Percentiles rank a stretch among this genome's conserved stretches.
Evolutionary conservation across 1,284 basidiomycete genomes (phyloP).

Genomic region (Boletus sp.): DNA sequence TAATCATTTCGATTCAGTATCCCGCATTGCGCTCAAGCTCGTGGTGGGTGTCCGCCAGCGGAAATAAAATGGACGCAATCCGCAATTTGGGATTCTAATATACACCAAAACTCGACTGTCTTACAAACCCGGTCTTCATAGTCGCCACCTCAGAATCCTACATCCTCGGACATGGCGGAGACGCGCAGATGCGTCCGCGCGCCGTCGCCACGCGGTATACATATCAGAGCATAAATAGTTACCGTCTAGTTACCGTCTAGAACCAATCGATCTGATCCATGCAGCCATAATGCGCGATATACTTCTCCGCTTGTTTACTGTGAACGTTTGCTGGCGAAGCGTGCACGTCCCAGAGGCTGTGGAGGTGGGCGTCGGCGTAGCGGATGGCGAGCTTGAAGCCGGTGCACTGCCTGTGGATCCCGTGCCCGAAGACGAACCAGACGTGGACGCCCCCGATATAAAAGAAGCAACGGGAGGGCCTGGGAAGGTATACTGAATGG

Average conservation of each 20-base stretch:
- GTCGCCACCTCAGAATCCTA: background rate
- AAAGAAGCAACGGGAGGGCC: constrained; percentile 51
- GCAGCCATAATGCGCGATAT: constrained; percentile 18
- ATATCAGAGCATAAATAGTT: constrained; percentile 1
- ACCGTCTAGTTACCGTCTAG: background rate
- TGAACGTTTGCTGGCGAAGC: constrained; percentile 25
- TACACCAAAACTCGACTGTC: constrained; percentile 1
- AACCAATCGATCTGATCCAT: constrained; percentile 26
- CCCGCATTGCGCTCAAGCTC: background rate
- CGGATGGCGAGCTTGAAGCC: constrained; percentile 8
- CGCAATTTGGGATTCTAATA: background rate
- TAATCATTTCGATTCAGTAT: background rate
- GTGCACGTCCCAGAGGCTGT: constrained; percentile 10
- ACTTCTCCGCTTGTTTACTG: constrained; percentile 17
- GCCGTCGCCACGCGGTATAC: background rate
- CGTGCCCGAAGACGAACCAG: constrained; percentile 11
- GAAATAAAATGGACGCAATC: constrained; percentile 2
- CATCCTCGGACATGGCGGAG: background rate
- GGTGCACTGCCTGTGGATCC: constrained; percentile 48
- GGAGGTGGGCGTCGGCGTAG: constrained; percentile 9
- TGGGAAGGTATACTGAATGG: constrained; percentile 46
- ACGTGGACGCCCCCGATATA: constrained; percentile 19
- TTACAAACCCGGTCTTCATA: background rate
- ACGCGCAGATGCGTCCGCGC: background rate
- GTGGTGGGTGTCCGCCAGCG: background rate